These are phyloP conservation scores for Stemphylium vesicarium DNA, from an alignment of 2,329 filamentous ascomycete species.

Conservation along the genomic window DNA sequence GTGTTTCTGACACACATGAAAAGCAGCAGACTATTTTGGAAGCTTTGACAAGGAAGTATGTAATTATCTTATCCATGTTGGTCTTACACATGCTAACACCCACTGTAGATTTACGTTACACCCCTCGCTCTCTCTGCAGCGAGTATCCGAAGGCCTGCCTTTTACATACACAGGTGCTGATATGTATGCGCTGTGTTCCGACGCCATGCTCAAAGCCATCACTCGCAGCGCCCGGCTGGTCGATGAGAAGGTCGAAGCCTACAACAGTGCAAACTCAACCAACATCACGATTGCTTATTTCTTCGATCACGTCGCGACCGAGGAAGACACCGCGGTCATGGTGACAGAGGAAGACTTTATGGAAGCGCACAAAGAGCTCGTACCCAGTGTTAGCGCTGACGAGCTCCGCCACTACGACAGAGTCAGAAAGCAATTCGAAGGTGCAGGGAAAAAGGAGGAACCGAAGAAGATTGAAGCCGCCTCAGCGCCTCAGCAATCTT, in stretches of 20 bases:
- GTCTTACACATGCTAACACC: not conserved
- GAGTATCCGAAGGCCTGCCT: conserved; percentile 78
- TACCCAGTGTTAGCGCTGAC: conserved; percentile 92
- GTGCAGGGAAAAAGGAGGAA: conserved; percentile 55
- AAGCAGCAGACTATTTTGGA: conserved; percentile 96
- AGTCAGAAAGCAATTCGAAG: conserved; percentile 84
- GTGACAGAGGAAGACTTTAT: conserved; percentile 90
- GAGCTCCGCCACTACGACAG: conserved; percentile 90
- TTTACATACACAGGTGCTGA: conserved; percentile 98
- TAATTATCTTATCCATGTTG: conserved; percentile 27
- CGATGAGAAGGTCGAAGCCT: conserved; percentile 77
- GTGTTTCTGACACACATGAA: conserved; percentile 93
- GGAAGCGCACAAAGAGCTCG: conserved; percentile 79
- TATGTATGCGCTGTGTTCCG: conserved; percentile 94
- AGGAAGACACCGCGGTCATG: conserved; percentile 83
- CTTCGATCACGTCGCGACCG: conserved; percentile 88
- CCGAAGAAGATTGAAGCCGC: conserved; percentile 50
- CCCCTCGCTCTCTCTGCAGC: conserved; percentile 75
- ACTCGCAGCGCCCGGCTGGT: conserved; percentile 86
- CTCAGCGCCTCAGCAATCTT: not conserved
- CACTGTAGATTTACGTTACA: conserved; percentile 77
- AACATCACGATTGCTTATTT: conserved; percentile 87
- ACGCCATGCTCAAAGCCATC: conserved; percentile 98
- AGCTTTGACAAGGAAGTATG: conserved; percentile 90
- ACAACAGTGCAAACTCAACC: conserved; percentile 60